These are phyloP conservation scores for Collybia nuda DNA, from an alignment of 768 basidiomycete species.

Conservation along the genomic window DNA sequence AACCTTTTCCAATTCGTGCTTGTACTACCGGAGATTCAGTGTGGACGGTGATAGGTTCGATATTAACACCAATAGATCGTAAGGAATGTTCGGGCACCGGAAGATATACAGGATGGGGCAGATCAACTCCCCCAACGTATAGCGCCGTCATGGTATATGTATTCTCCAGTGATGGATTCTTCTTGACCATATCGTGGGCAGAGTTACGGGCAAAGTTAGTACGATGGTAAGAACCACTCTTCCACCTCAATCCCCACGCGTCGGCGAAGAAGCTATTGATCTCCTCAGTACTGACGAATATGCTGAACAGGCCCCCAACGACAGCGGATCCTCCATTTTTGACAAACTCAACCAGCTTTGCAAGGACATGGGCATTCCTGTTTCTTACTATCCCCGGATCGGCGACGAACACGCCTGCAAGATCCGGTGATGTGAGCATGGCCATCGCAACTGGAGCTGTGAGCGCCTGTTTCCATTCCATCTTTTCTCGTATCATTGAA, in stretches of 20 bases:
- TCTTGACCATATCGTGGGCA: slow-evolving; percentile 15
- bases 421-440: slow-evolving; percentile 24
- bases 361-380: slow-evolving; percentile 23
- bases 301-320: slow-evolving; percentile 26
- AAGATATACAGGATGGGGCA: slow-evolving; percentile 22
- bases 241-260: slow-evolving; percentile 26
- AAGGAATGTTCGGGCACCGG: slow-evolving; percentile 9
- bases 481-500: slow-evolving; percentile 14
- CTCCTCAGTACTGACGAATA: slow-evolving; percentile 9
- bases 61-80: background rate
- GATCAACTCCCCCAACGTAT: slow-evolving; percentile 18
- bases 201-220: slow-evolving; percentile 16
- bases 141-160: slow-evolving; percentile 32
- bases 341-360: slow-evolving; percentile 30
- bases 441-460: slow-evolving; percentile 12
- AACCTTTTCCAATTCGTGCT: slow-evolving; percentile 29
- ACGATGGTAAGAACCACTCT: slow-evolving; percentile 17
- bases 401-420: slow-evolving; percentile 34
- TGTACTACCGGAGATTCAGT: slow-evolving; percentile 30
- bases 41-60: slow-evolving; percentile 11
- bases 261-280: slow-evolving; percentile 16
- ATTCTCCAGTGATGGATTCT: slow-evolving; percentile 10
- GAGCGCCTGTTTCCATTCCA: slow-evolving; percentile 14
- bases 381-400: slow-evolving; percentile 25
- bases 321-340: slow-evolving; percentile 36